A percentile compares a stretch with the other conserved stretches of the same genome.
phyloP scores from a whole-genome alignment of 2,329 filamentous ascomycete genomes.

The Phialophora chinensis region DNA sequence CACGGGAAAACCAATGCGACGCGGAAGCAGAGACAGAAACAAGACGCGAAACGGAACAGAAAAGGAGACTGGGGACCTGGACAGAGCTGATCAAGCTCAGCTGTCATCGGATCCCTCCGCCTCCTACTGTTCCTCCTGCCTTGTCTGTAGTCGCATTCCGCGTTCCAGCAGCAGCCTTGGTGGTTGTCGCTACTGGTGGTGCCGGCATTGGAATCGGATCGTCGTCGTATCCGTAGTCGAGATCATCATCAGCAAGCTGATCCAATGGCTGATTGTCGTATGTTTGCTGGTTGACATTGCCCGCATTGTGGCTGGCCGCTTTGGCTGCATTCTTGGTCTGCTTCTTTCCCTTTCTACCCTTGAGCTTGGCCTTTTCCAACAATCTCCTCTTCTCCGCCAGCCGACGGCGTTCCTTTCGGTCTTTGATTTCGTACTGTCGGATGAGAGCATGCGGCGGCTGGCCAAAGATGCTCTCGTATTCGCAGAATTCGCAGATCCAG shows the following conservation, averaged over 20 bases:
- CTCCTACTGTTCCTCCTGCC: conserved; percentile 32
- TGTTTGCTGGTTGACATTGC: conserved; percentile 47
- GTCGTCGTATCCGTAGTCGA: conserved; percentile 58
- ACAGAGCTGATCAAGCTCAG: conserved; percentile 12
- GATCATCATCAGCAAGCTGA: conserved; percentile 56
- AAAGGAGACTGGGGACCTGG: conserved; percentile 19
- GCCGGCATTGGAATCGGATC: conserved; percentile 51
- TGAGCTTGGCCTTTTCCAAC: conserved; percentile 92
- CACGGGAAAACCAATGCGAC: conserved; percentile 27
- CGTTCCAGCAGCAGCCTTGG: conserved; percentile 30
- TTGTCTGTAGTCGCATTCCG: conserved; percentile 31
- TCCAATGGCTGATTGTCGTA: conserved; percentile 51
- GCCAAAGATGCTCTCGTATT: conserved; percentile 97
- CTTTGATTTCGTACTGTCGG: conserved; percentile 91
- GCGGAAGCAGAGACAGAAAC: conserved; percentile 16
- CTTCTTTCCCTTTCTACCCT: conserved; percentile 88
- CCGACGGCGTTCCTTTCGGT: conserved; percentile 80
- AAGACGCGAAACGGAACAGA: conserved; percentile 25
- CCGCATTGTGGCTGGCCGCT: conserved; percentile 45
- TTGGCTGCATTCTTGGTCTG: conserved; percentile 69
- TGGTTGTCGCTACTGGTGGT: conserved; percentile 46
- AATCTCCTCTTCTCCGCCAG: conserved; percentile 84
- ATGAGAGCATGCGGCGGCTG: conserved; percentile 82
- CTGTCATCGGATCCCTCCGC: conserved; percentile 36
- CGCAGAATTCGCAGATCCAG: conserved; percentile 98